phyloP scores from a whole-genome alignment of 352 stramenopile species.

The Phytophthora aleatoria region DNA sequence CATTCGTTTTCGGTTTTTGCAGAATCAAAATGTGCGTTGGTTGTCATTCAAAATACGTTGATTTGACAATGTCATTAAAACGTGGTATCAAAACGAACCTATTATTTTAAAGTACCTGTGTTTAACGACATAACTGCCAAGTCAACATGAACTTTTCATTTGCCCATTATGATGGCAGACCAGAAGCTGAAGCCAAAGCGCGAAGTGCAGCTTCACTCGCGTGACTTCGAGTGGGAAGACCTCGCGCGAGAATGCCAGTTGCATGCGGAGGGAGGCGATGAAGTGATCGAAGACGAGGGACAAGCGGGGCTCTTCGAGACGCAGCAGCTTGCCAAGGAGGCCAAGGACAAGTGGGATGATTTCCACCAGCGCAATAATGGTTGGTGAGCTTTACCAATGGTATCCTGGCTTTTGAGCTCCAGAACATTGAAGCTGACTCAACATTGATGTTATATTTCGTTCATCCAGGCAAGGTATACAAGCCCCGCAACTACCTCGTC shows the following conservation, averaged over 20 bases:
- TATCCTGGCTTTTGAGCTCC: not conserved
- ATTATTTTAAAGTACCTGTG: not conserved
- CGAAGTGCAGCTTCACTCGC: slow-evolving; percentile 69
- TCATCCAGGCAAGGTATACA: slow-evolving; percentile 73
- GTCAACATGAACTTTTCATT: not conserved
- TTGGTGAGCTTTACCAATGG: slow-evolving; percentile 13
- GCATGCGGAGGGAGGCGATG: slow-evolving; percentile 12
- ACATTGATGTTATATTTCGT: not conserved
- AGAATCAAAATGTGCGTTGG: too few species aligned
- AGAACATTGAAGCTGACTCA: slow-evolving; percentile 10
- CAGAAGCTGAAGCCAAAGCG: slow-evolving; percentile 13
- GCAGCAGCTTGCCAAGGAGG: slow-evolving; percentile 49
- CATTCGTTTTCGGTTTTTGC: slow-evolving; percentile 15
- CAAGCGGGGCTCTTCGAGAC: slow-evolving; percentile 9
- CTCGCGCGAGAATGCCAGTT: slow-evolving; percentile 53
- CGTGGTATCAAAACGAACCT: not conserved
- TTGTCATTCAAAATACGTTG: too few species aligned
- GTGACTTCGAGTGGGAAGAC: slow-evolving; percentile 81
- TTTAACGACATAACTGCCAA: slow-evolving; percentile 2
- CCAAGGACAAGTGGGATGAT: slow-evolving; percentile 74
- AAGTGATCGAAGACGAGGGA: slow-evolving; percentile 9
- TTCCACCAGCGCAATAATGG: slow-evolving; percentile 84
- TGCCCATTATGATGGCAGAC: slow-evolving; percentile 4
- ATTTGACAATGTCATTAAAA: not conserved
- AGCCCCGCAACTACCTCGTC: slow-evolving; percentile 80